Conservation (phyloP, 805 yeast species). For the Saccharomycopsis fermentans region DNA sequence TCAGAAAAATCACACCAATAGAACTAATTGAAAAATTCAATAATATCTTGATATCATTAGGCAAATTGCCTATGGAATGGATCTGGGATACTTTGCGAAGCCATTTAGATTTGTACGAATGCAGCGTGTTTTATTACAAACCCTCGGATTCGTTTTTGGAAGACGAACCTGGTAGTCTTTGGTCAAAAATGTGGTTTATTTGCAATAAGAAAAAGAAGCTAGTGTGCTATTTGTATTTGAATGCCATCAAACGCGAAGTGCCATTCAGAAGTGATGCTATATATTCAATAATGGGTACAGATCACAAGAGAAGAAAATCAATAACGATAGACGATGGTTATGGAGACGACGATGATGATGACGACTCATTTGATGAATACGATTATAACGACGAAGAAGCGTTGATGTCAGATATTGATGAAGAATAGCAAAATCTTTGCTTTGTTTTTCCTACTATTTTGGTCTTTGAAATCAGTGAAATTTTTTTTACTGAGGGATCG, state of each 20-base stretch:
- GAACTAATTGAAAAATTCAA: constrained; percentile 60
- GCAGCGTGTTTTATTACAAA: constrained; percentile 28
- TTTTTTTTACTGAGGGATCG: too few relatives aligned
- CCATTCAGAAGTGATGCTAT: constrained; percentile 13
- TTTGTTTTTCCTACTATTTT: too few relatives aligned
- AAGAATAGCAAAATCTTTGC: too few relatives aligned
- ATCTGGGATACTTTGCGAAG: constrained; percentile 83
- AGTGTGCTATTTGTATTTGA: constrained; percentile 75
- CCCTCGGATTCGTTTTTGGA: constrained; percentile 50
- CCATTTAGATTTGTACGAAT: constrained; percentile 59
- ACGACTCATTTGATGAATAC: constrained; percentile 8
- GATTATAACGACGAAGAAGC: constrained; percentile 12
- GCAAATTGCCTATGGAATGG: constrained; percentile 49
- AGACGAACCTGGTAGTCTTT: constrained; percentile 50
- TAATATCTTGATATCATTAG: constrained; percentile 61
- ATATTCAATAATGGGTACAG: constrained; percentile 1
- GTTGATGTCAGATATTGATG: constrained; percentile 18
- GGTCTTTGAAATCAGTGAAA: too few relatives aligned
- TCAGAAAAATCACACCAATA: constrained; percentile 39
- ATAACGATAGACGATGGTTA: constrained; percentile 14
- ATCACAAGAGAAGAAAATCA: constrained; percentile 12
- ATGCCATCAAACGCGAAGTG: constrained; percentile 29
- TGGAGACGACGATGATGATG: constrained; percentile 10
- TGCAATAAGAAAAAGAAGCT: constrained; percentile 86
- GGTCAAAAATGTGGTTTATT: constrained; percentile 85